Percentiles rank a stretch among this genome's conserved stretches.
These are phyloP conservation scores for Eimeria mitis DNA, from an alignment of 169 alveolate genomes.

Conservation along the genomic window DNA sequence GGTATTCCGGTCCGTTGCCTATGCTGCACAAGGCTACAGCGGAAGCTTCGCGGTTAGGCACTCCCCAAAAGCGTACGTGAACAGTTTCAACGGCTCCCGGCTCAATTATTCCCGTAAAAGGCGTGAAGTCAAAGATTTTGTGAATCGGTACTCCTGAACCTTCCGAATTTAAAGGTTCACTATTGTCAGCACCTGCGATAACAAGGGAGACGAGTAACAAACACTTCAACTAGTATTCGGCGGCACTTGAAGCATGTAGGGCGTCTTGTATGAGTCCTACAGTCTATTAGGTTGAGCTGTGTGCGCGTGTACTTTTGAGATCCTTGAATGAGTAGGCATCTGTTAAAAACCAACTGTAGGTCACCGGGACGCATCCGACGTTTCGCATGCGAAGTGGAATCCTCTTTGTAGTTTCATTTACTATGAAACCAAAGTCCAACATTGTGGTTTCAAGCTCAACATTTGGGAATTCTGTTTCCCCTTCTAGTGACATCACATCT, in stretches of 20 bases:
- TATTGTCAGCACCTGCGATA: conserved; percentile 32
- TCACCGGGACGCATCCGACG: conserved; percentile 90
- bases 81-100: conserved; percentile 94
- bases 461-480: conserved; percentile 95
- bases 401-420: conserved; percentile 88
- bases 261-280: not conserved
- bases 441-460: conserved; percentile 89
- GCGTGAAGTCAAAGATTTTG: conserved; percentile 95
- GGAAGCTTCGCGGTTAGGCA: conserved; percentile 90
- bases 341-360: conserved; percentile 95
- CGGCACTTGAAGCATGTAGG: not conserved
- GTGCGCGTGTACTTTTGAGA: conserved; percentile 10
- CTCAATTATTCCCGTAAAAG: conserved; percentile 93
- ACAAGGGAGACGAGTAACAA: not conserved
- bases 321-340: conserved; percentile 65
- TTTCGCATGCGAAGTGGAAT: conserved; percentile 89
- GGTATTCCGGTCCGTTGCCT: conserved; percentile 97
- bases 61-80: conserved; percentile 93
- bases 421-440: conserved; percentile 95
- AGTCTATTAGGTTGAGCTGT: not conserved
- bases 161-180: conserved; percentile 6
- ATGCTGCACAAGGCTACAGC: conserved; percentile 94
- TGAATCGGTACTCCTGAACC: conserved; percentile 88
- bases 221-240: not conserved
- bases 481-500: conserved; percentile 93